phyloP scores from a whole-genome alignment of 805 yeast species.

The Saturnispora quitensis region DNA sequence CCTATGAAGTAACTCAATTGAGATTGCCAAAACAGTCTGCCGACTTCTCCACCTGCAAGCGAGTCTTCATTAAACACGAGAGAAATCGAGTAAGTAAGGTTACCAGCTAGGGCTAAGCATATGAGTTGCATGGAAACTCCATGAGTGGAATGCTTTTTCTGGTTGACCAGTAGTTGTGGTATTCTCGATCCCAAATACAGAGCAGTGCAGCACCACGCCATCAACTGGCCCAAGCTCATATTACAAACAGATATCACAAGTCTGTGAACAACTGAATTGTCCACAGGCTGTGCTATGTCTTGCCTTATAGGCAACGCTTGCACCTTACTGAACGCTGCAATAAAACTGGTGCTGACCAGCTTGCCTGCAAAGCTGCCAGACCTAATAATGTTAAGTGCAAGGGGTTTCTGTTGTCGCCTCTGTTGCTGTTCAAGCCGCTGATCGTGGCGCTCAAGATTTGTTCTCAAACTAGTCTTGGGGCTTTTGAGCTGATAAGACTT shows the following conservation, averaged over 20 bases:
- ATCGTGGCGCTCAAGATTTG: constrained; percentile 11
- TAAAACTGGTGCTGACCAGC: constrained; percentile 22
- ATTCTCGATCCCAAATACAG: constrained; percentile 42
- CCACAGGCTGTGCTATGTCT: neutral
- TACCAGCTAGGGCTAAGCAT: constrained; percentile 41
- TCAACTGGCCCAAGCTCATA: constrained; percentile 18
- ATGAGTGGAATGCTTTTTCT: constrained; percentile 36
- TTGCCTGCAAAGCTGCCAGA: constrained; percentile 15
- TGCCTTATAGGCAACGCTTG: constrained; percentile 17
- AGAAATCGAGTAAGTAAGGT: constrained; percentile 40
- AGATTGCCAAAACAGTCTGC: constrained; percentile 32
- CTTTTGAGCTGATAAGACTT: constrained; percentile 14
- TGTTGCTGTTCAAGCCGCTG: neutral
- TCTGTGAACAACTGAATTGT: neutral
- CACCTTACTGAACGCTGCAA: constrained; percentile 25
- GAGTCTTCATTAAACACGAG: constrained; percentile 36
- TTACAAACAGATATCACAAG: neutral
- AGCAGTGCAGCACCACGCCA: constrained; percentile 46
- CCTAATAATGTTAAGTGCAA: neutral
- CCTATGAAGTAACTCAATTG: constrained; percentile 39
- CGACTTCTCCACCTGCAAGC: constrained; percentile 26
- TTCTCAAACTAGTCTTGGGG: constrained; percentile 20
- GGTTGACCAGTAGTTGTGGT: constrained; percentile 43
- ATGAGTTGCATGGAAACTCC: constrained; percentile 44
- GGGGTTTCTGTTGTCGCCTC: neutral